Evolutionary conservation across 73 alveolate genomes (phyloP), one percentile per base, ranked within the genome.

Genomic region (Urostyla sp.): DNA sequence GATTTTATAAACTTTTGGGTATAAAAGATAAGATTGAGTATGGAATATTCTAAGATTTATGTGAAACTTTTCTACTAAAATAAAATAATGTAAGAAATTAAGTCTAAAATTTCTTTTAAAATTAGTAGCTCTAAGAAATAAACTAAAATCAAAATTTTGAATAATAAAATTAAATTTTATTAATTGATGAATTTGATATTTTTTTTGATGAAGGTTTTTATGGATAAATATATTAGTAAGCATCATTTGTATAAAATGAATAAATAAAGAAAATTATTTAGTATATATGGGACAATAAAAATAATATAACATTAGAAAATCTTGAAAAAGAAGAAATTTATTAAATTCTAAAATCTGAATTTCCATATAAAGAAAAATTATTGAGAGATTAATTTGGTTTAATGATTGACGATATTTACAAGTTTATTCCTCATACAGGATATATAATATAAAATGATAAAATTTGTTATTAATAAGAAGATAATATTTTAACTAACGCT

Each of bases 161-260:
- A 16, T 21, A 8, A 80, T 20, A 16, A 8, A n/a, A n/a, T n/a
- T 48, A 58, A 31, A 54, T 85, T 21, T 50, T 85, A 4, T 66
- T 85, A 13, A 79, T 79, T n/a, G 93, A 85, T 20, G 93, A 85
- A 31, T 91, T 80, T 0, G 93, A 85, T 38, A 91, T 85, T 3
- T 45, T 85, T 55, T 85, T 80, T 27, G 75, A 88, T 20, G 11
- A 18, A 50, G 18, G 11, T 7, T 50, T 50, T 20, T 50, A 13
- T 31, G 28, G 28, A 8, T 7, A 50, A 13, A 7, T 50, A 10
- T 50, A 50, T 20, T 13, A 7, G 16, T 31, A 20, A 13, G 7
- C 7, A 20, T 7, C 28, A 50, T 50, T 8, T 13, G 8, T 50
- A 13, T 13, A 13, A 7, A 11, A 50, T 13, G 32, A 7, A 7